phyloP scores from a whole-genome alignment of 2,329 filamentous ascomycete genomes.

The Periconia sp. region DNA sequence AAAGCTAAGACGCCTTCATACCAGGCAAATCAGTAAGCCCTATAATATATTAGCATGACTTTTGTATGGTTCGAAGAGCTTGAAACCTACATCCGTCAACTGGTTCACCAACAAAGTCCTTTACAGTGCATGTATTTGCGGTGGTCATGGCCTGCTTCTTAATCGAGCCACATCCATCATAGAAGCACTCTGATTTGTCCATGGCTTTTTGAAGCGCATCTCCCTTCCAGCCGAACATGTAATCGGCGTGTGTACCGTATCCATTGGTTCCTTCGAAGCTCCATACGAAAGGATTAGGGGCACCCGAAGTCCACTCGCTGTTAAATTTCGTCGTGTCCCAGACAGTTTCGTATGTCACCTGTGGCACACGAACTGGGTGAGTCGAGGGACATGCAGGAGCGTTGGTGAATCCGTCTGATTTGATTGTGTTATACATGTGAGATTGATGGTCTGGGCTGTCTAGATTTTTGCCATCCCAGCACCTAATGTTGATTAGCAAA shows the following conservation, averaged over 20 bases:
- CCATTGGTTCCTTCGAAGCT: slow-evolving; percentile 19
- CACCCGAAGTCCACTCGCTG: slow-evolving; percentile 24
- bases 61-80: background rate
- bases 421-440: slow-evolving; percentile 45
- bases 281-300: slow-evolving; percentile 19
- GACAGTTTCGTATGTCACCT: slow-evolving; percentile 30
- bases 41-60: background rate
- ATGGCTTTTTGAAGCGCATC: slow-evolving; percentile 21
- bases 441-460: slow-evolving; percentile 62
- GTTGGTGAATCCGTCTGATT: slow-evolving; percentile 26
- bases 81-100: slow-evolving; percentile 25
- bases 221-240: slow-evolving; percentile 30
- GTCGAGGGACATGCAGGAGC: slow-evolving; percentile 25
- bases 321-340: slow-evolving; percentile 35
- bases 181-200: slow-evolving; percentile 26
- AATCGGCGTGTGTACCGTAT: slow-evolving; percentile 30
- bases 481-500: slow-evolving; percentile 11
- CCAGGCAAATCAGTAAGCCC: background rate
- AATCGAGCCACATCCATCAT: slow-evolving; percentile 24
- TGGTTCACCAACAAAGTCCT: slow-evolving; percentile 24
- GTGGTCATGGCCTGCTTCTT: slow-evolving; percentile 30
- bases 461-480: slow-evolving; percentile 56
- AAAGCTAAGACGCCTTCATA: too few species aligned
- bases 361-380: slow-evolving; percentile 29
- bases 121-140: slow-evolving; percentile 30